Conservation (phyloP, 2,329 filamentous ascomycete genomes). For the Clarireedia paspali region DNA sequence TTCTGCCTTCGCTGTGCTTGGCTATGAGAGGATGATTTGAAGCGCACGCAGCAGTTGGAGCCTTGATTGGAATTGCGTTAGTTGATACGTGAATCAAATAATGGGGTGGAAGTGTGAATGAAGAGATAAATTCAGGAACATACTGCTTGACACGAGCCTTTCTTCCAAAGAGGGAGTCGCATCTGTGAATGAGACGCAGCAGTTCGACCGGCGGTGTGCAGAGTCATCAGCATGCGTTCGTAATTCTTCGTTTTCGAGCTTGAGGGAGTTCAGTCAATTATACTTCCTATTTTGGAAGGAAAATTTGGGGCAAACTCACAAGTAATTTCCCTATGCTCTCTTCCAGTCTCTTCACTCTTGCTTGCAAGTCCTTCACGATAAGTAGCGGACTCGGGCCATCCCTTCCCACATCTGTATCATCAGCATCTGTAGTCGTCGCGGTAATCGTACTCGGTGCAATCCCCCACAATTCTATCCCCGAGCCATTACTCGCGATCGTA, state of each 20-base stretch:
- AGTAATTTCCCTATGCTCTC: slow-evolving; percentile 23
- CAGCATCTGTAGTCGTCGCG: slow-evolving; percentile 3
- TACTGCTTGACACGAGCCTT: neutral
- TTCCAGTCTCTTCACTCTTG: slow-evolving; percentile 24
- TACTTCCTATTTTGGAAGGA: neutral
- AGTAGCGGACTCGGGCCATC: slow-evolving; percentile 13
- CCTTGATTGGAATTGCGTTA: neutral
- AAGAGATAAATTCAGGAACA: neutral
- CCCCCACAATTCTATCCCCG: slow-evolving; percentile 21
- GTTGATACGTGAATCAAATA: neutral
- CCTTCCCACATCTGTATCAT: slow-evolving; percentile 6
- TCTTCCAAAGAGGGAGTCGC: slow-evolving; percentile 19
- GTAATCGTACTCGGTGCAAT: slow-evolving; percentile 20
- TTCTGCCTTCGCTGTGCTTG: neutral
- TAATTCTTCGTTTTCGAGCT: slow-evolving; percentile 4
- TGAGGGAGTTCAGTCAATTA: neutral
- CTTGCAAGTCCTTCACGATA: slow-evolving; percentile 19
- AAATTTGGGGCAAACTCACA: slow-evolving; percentile 6
- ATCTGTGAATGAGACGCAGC: slow-evolving; percentile 24
- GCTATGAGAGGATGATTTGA: neutral
- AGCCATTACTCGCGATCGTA: slow-evolving; percentile 7
- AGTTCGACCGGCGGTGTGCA: slow-evolving; percentile 12
- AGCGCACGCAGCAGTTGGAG: slow-evolving; percentile 21
- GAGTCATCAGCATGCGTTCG: neutral
- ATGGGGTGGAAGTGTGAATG: neutral